Percentiles rank a stretch among this genome's conserved stretches.
phyloP scores from a whole-genome alignment of 2,329 filamentous ascomycete species.

The Cercospora citrullina region DNA sequence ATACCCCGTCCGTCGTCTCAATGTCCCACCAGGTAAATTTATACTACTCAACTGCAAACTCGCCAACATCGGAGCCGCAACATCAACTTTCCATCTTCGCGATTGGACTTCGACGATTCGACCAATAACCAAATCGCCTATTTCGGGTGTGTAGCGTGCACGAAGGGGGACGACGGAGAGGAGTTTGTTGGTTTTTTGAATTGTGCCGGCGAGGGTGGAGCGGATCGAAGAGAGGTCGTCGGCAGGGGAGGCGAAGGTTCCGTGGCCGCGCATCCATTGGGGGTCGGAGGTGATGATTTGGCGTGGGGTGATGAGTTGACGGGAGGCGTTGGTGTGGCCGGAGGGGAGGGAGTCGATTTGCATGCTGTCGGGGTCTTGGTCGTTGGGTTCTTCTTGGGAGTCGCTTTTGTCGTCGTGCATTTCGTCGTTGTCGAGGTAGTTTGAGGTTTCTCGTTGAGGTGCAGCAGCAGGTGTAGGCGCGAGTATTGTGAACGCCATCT shows the following conservation, averaged over 20 bases:
- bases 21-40: conserved; percentile 90
- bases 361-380: conserved; percentile 37
- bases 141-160: conserved; percentile 91
- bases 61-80: conserved; percentile 83
- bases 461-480: conserved; percentile 49
- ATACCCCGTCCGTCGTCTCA: conserved; percentile 87
- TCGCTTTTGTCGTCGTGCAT: conserved; percentile 39
- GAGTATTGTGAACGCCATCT: conserved; percentile 62
- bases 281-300: conserved; percentile 84
- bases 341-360: conserved; percentile 54
- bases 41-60: conserved; percentile 83
- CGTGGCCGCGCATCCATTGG: conserved; percentile 99
- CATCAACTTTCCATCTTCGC: conserved; percentile 90
- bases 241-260: conserved; percentile 69
- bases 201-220: conserved; percentile 84
- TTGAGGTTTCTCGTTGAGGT: conserved; percentile 29
- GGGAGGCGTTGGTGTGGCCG: conserved; percentile 42
- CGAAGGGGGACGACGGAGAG: conserved; percentile 87
- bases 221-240: conserved; percentile 67
- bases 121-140: conserved; percentile 92
- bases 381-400: conserved; percentile 36
- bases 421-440: conserved; percentile 19
- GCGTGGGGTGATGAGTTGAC: conserved; percentile 78
- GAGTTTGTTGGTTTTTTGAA: conserved; percentile 94
- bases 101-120: conserved; percentile 94